Conservation (phyloP, 2,329 filamentous ascomycete species). For the Penicillium paneum region DNA sequence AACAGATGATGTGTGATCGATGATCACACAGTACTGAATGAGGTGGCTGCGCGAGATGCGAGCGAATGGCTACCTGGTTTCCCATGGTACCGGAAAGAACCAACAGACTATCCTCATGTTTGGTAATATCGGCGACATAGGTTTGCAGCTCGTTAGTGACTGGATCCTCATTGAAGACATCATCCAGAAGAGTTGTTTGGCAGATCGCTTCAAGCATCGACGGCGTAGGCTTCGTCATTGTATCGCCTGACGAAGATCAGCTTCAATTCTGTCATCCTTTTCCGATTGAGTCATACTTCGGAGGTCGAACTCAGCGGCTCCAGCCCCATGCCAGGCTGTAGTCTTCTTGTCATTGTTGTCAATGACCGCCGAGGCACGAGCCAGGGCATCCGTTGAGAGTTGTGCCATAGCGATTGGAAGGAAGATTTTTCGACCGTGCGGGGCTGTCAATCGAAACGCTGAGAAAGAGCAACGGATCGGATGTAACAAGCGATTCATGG, state of each 20-base stretch:
- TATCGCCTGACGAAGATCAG: constrained; percentile 53
- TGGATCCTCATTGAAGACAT: constrained; percentile 76
- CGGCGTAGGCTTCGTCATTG: constrained; percentile 70
- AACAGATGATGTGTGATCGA: constrained; percentile 70
- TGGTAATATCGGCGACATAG: constrained; percentile 68
- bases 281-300: constrained; percentile 41
- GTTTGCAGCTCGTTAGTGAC: constrained; percentile 74
- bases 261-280: not conserved
- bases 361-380: not conserved
- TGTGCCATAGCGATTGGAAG: constrained; percentile 20
- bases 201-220: constrained; percentile 80
- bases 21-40: constrained; percentile 76
- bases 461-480: constrained; percentile 10
- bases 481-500: constrained; percentile 16
- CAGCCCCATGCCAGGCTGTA: constrained; percentile 44
- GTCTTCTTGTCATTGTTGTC: constrained; percentile 5
- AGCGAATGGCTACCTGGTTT: constrained; percentile 79
- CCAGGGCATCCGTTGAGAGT: constrained; percentile 17
- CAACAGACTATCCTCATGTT: constrained; percentile 73
- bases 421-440: constrained; percentile 1
- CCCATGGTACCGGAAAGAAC: constrained; percentile 92
- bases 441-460: constrained; percentile 2
- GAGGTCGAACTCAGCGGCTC: constrained; percentile 56
- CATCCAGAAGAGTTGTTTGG: constrained; percentile 72
- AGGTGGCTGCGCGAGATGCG: constrained; percentile 74